A percentile compares a stretch with the other conserved stretches of the same genome.
Conservation (phyloP, 176 grass and related monocot genomes). For the Phyllostachys edulis region DNA sequence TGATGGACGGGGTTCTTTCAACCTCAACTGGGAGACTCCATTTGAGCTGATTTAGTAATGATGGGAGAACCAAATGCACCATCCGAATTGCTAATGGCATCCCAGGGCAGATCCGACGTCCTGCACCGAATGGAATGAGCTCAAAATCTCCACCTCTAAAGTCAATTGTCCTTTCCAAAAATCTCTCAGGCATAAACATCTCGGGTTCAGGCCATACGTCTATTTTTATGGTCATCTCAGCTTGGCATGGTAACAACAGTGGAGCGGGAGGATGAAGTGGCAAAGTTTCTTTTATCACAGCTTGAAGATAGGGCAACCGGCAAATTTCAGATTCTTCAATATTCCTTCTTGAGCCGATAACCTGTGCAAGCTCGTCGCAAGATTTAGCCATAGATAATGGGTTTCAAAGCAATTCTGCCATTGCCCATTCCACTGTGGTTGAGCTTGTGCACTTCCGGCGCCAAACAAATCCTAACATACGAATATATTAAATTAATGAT, state of each 20-base stretch:
- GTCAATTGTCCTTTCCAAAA: neutral
- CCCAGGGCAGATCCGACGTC: neutral
- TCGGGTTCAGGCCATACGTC: constrained; percentile 12
- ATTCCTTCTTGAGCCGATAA: too few relatives aligned
- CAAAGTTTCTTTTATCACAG: constrained; percentile 38
- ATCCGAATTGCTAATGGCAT: too few relatives aligned
- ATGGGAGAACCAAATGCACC: too few relatives aligned
- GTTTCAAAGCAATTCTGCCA: too few relatives aligned
- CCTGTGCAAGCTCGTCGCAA: constrained; percentile 13
- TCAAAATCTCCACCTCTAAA: constrained; percentile 24
- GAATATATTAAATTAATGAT: too few relatives aligned
- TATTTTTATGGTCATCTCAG: neutral
- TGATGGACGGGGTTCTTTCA: too few relatives aligned
- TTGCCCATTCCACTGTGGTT: too few relatives aligned
- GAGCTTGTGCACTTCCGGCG: too few relatives aligned
- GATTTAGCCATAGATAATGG: too few relatives aligned
- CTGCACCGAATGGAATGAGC: constrained; percentile 20
- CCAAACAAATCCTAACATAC: too few relatives aligned
- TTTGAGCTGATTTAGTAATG: too few relatives aligned
- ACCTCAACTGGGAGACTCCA: too few relatives aligned
- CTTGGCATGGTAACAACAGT: constrained; percentile 15
- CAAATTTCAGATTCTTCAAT: constrained; percentile 32
- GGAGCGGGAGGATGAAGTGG: constrained; percentile 33
- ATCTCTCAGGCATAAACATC: constrained; percentile 36
- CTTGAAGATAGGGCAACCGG: constrained; percentile 43